Conservation (phyloP, 2,329 filamentous ascomycete genomes). For the Alternaria hordeiaustralica region DNA sequence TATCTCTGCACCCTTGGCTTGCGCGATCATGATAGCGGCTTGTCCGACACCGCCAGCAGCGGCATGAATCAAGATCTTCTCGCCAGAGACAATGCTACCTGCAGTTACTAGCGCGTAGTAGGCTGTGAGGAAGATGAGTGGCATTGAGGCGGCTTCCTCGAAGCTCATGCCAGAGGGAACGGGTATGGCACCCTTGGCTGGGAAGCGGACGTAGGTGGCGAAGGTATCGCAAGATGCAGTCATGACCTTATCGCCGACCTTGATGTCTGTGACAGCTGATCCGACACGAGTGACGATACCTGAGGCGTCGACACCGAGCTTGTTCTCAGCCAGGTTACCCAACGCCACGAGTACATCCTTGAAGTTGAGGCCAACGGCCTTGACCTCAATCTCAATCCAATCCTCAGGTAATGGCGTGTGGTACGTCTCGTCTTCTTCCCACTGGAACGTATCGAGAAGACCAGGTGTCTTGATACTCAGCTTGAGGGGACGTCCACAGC, state of each 20-base stretch:
- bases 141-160: conserved; percentile 10
- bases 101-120: conserved; percentile 5
- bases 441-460: conserved; percentile 6
- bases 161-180: conserved; percentile 6
- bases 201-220: conserved; percentile 10
- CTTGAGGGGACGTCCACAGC: conserved; percentile 8
- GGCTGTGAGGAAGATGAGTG: conserved; percentile 10
- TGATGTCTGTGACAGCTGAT: conserved; percentile 1
- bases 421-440: conserved; percentile 6
- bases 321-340: conserved; percentile 9
- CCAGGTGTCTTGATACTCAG: conserved; percentile 5
- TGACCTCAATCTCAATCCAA: conserved; percentile 3
- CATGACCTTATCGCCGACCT: conserved; percentile 3
- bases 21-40: conserved; percentile 28
- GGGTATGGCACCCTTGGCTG: conserved; percentile 9
- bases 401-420: conserved; percentile 1
- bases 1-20: conserved; percentile 19
- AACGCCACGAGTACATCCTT: conserved; percentile 4
- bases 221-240: conserved; percentile 10
- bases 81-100: conserved; percentile 20
- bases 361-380: conserved; percentile 10
- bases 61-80: conserved; percentile 38
- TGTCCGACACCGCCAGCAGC: conserved; percentile 35
- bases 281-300: conserved; percentile 5
- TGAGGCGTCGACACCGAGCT: conserved; percentile 1